These are phyloP conservation scores for Candida ficus DNA, from an alignment of 805 yeast species.

Conservation along the genomic window DNA sequence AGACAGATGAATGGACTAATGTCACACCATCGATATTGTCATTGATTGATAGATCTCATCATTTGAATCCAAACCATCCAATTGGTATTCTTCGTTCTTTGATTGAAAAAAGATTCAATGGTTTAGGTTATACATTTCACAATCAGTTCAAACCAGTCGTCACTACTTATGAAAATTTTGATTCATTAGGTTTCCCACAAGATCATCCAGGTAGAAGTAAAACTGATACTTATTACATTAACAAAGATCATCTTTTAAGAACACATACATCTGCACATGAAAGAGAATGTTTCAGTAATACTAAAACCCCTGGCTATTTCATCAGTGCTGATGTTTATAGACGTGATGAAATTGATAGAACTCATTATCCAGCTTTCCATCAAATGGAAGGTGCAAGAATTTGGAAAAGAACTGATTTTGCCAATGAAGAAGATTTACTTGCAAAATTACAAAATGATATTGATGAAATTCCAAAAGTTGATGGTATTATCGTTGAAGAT, in stretches of 20 bases:
- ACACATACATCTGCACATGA: slow-evolving; percentile 99
- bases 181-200: slow-evolving; percentile 80
- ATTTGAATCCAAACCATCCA: slow-evolving; percentile 75
- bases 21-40: slow-evolving; percentile 68
- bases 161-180: slow-evolving; percentile 79
- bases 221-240: slow-evolving; percentile 89
- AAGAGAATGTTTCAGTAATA: slow-evolving; percentile 63
- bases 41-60: slow-evolving; percentile 68
- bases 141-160: slow-evolving; percentile 83
- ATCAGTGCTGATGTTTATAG: slow-evolving; percentile 96
- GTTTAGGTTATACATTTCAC: slow-evolving; percentile 70
- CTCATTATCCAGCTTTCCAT: slow-evolving; percentile 96
- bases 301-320: slow-evolving; percentile 75
- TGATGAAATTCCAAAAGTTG: slow-evolving; percentile 57
- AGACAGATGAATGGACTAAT: slow-evolving; percentile 78
- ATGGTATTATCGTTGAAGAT: slow-evolving; percentile 75
- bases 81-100: slow-evolving; percentile 77
- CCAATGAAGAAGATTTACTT: slow-evolving; percentile 28
- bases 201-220: slow-evolving; percentile 93
- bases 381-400: slow-evolving; percentile 95
- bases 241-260: slow-evolving; percentile 64
- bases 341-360: slow-evolving; percentile 89
- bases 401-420: slow-evolving; percentile 55
- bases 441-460: slow-evolving; percentile 53
- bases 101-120: slow-evolving; percentile 62